Evolutionary conservation across 2,329 filamentous ascomycete species (phyloP), one percentile per base, ranked within the genome.

Genomic region (Colletotrichum spinosum): DNA sequence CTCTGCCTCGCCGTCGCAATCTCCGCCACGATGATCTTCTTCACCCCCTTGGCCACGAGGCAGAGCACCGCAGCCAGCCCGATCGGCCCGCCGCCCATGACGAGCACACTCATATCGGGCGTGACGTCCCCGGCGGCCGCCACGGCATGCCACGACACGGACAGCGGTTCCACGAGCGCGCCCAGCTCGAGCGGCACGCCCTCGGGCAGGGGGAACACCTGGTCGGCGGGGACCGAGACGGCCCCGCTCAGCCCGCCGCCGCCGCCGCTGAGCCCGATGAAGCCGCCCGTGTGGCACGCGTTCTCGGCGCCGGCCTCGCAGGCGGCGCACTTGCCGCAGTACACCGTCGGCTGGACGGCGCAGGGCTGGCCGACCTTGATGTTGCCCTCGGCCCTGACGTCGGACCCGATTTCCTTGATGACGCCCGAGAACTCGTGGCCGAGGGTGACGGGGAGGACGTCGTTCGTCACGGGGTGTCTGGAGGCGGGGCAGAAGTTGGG

Each of bases 141-240:
- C n/a, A 75, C 82, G 0, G 87, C 88, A 69, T 91, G 88, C 88
- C 88, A 90, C 8, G 86, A 87, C 0, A 91, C 88, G 0, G 86
- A 80, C 2, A 91, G 76, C 0, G 89, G 88, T 69, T 91, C 88
- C 7, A 90, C 83, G 3, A 91, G 77, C 0, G 88, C 88, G 57
- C 77, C 85, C 13, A 86, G 77, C 46, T 87, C 83, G 17, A 87
- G 78, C 0, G 80, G 77, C 8, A 88, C 75, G 54, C 82, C 80
- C 8, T 82, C 78, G 0, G 87, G 84, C 0, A 88, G 74, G 2
- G 79, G 78, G 51, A 84, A 76, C 2, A 82, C 78, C 6, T 81
- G 80, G 15, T 75, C 72, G 42, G 80, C 76, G 9, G 82, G 81
- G 2, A 87, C 78, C 15, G 83, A 81, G 6, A 87, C 79, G 9